phyloP scores from a whole-genome alignment of 768 basidiomycete species.

The Mycena crocata region DNA sequence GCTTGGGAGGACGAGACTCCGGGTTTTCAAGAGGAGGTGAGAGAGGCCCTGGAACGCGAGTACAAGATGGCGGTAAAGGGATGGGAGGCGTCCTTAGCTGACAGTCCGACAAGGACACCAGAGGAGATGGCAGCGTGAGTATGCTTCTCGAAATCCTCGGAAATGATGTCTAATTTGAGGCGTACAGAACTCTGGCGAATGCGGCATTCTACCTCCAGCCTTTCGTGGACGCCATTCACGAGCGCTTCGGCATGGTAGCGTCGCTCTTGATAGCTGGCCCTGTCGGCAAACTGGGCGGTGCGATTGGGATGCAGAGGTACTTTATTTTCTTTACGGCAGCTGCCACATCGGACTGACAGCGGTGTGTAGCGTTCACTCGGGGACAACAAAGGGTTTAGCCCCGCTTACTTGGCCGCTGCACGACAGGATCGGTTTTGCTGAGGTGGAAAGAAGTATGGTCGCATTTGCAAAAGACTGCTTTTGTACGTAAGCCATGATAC shows the following conservation, averaged over 20 bases:
- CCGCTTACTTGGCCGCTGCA: background rate
- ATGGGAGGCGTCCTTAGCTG: conserved; percentile 6
- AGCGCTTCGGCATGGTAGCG: conserved; percentile 10
- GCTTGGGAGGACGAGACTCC: background rate
- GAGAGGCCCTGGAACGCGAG: background rate
- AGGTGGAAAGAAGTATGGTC: conserved; percentile 1
- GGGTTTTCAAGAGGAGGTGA: background rate
- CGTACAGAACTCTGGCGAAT: background rate
- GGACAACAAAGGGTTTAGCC: background rate
- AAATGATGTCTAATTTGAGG: background rate
- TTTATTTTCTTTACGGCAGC: background rate
- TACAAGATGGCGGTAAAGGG: background rate
- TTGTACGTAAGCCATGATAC: background rate
- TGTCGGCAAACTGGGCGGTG: background rate
- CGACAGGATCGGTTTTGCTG: background rate
- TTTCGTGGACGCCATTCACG: conserved; percentile 2
- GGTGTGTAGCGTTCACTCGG: conserved; percentile 17
- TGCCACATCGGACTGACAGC: background rate
- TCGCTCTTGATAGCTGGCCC: background rate
- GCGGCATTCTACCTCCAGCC: conserved; percentile 6
- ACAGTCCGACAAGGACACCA: background rate
- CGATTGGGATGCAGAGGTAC: conserved; percentile 4
- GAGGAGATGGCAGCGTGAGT: conserved; percentile 14
- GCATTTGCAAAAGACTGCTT: conserved; percentile 7
- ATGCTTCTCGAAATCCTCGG: too few species aligned